Evolutionary conservation across 768 basidiomycete genomes (phyloP), one percentile per base, ranked within the genome.

Genomic region (Lentinula raphanica): DNA sequence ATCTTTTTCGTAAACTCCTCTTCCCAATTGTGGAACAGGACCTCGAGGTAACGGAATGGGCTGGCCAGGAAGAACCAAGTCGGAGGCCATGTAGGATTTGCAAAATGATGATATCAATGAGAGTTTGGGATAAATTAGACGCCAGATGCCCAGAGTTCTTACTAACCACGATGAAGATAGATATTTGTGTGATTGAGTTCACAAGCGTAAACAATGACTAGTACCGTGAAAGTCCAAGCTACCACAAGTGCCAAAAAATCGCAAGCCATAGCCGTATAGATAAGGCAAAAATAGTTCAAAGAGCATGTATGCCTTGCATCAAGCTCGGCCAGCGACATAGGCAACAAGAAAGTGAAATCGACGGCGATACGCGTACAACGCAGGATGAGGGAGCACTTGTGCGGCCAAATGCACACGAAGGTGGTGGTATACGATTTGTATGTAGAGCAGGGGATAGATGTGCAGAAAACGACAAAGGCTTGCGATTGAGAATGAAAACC

Each of bases 41-140:
- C 80, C 79, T 17, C 77, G 73, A 5, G 83, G 81, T 1, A 84
- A 67, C 7, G 75, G 69, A 51, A 94, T 77, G 8, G 88, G 88
- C 72, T 94, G 92, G 7, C 92, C 92, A 56, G 92, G 92, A 4
- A 94, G 75, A 38, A 90, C 72, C 13, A 50, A 12, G 38, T 51
- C 50, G 8, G 49, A 51, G 8, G 58, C 39, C 49, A 58, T 51
- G 4, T 19, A 19, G 4, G 17, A 49, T 17, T n/a, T n/a, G n/a
- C 19, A 45, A 45, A 13, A 35, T 8, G 32, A 1, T n/a, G n/a
- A n/a, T n/a, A n/a, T 35, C 32, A 35, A 32, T 3, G 12, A 35
- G 32, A 35, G 32, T 35, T 35, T 35, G 8, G 32, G 5, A 6
- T 35, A n/a, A n/a, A n/a, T n/a, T n/a, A n/a, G n/a, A n/a, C n/a